phyloP scores from a whole-genome alignment of 2,329 filamentous ascomycete species.

The Saccharata proteae region DNA sequence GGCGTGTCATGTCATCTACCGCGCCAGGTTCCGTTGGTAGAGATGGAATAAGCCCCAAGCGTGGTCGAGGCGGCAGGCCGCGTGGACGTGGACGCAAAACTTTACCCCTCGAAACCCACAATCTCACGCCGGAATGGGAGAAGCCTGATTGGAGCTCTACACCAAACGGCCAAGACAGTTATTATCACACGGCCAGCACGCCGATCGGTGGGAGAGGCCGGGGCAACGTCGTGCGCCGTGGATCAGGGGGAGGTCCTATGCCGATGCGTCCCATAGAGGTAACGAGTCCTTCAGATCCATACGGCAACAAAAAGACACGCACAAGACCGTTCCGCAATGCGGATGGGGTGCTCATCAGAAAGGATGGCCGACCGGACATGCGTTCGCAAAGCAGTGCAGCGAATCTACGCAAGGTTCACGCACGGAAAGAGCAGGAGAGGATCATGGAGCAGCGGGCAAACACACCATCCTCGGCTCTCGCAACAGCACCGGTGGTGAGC shows the following conservation, averaged over 20 bases:
- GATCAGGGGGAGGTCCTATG: constrained; percentile 18
- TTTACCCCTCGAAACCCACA: constrained; percentile 14
- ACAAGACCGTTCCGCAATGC: constrained; percentile 38
- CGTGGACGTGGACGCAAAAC: constrained; percentile 31
- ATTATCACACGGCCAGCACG: constrained; percentile 16
- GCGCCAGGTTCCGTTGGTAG: constrained; percentile 10
- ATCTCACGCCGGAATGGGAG: constrained; percentile 31
- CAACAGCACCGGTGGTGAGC: constrained; percentile 12
- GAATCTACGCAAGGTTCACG: constrained; percentile 39
- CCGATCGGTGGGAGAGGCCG: constrained; percentile 14
- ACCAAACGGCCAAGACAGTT: constrained; percentile 25
- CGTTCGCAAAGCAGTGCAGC: constrained; percentile 40
- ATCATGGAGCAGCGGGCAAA: constrained; percentile 5
- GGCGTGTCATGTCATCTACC: constrained; percentile 21
- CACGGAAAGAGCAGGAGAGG: constrained; percentile 29
- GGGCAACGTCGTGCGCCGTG: constrained; percentile 19
- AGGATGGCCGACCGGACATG: constrained; percentile 40
- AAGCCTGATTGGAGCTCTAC: constrained; percentile 25
- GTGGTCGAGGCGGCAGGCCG: constrained; percentile 14
- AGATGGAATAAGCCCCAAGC: neutral
- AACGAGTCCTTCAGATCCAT: constrained; percentile 20
- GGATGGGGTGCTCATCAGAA: constrained; percentile 38
- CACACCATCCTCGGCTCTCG: constrained; percentile 13
- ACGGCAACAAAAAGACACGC: constrained; percentile 36
- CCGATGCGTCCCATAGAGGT: constrained; percentile 8